phyloP scores from a whole-genome alignment of 148 eudicot genomes.

The Silene conica region DNA sequence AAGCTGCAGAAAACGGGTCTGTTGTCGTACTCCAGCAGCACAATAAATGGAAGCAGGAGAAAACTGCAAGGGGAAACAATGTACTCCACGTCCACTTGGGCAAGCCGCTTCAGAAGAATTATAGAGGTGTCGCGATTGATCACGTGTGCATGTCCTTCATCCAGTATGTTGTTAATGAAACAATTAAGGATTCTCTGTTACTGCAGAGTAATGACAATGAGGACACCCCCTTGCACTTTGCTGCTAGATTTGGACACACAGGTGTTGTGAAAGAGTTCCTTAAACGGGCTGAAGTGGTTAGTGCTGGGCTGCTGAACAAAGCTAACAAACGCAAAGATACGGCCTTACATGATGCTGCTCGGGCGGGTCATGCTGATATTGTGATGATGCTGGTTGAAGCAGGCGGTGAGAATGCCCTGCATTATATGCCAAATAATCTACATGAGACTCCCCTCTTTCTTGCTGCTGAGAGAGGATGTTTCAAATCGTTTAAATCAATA shows the following conservation, averaged over 20 bases:
- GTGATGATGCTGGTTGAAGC: conserved; percentile 1
- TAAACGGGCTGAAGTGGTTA: not conserved
- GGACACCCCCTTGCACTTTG: conserved; percentile 12
- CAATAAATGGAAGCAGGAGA: not conserved
- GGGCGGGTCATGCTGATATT: not conserved
- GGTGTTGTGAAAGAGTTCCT: not conserved
- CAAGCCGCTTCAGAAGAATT: not conserved
- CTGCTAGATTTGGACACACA: conserved; percentile 3
- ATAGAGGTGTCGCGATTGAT: not conserved
- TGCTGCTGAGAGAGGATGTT: not conserved
- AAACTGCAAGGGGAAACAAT: not conserved
- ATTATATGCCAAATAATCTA: not conserved
- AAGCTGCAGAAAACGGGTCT: not conserved
- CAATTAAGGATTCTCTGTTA: not conserved
- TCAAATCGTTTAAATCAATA: not conserved
- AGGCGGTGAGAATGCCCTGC: not conserved
- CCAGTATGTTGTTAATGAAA: not conserved
- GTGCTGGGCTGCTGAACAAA: not conserved
- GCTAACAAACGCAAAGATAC: not conserved
- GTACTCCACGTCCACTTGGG: not conserved
- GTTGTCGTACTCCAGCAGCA: not conserved
- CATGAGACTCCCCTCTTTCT: not conserved
- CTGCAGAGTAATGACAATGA: not conserved
- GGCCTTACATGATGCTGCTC: conserved; percentile 15
- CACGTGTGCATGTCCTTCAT: not conserved